phyloP scores from a whole-genome alignment of 345 rosid species.

The Citrus inodora region DNA sequence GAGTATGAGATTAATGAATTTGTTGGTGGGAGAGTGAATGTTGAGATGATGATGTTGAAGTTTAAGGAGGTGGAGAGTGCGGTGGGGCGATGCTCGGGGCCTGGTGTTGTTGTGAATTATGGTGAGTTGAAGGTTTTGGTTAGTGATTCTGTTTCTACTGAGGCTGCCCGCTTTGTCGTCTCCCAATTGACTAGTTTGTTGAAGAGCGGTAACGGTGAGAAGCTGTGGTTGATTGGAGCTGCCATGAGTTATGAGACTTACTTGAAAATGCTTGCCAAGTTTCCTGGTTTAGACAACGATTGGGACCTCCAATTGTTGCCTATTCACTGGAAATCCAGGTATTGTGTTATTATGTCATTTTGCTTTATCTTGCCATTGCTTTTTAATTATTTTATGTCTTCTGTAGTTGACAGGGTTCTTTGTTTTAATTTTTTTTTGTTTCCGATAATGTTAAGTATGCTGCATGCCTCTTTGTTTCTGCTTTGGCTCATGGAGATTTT shows the following conservation, averaged over 20 bases:
- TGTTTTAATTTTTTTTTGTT: neutral
- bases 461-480: neutral
- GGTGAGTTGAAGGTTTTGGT: constrained; percentile 9
- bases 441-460: neutral
- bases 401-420: neutral
- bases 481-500: neutral
- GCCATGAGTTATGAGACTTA: constrained; percentile 5
- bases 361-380: neutral
- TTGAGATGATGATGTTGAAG: neutral
- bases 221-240: constrained; percentile 13
- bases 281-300: constrained; percentile 46
- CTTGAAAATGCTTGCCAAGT: constrained; percentile 37
- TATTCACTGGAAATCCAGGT: constrained; percentile 59
- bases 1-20: neutral
- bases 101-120: constrained; percentile 13
- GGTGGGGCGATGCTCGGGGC: neutral
- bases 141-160: neutral
- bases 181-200: neutral
- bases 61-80: constrained; percentile 1
- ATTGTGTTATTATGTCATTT: neutral
- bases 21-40: neutral
- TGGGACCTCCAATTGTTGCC: constrained; percentile 72
- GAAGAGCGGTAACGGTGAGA: neutral
- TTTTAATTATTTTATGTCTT: neutral
- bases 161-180: neutral